A percentile compares a stretch with the other conserved stretches of the same genome.
Conservation (phyloP, 78 protist genomes). For the Planoprotostelium fungivorum region DNA sequence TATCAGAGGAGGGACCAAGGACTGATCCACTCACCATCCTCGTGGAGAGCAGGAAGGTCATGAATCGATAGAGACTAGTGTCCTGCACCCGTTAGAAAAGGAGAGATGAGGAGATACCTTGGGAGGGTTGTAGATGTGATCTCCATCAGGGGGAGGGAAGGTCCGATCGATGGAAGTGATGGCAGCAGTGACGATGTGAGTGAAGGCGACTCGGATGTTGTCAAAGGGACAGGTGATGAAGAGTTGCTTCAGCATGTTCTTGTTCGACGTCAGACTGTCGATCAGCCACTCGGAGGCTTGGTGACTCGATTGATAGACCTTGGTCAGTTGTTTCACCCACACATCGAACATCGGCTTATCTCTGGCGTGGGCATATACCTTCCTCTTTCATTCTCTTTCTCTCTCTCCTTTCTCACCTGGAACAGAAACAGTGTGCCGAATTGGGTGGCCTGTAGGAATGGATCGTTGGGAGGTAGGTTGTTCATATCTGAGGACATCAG, state of each 20-base stretch:
- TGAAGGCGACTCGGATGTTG: not conserved
- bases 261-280: not conserved
- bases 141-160: not conserved
- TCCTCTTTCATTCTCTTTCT: no score
- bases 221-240: not conserved
- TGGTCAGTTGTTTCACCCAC: not conserved
- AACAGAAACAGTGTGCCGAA: not conserved
- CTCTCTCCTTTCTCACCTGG: no score
- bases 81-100: no score
- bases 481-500: not conserved
- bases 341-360: not conserved
- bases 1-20: no score
- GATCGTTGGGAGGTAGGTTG: not conserved
- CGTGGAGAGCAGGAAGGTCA: no score
- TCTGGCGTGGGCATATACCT: not conserved
- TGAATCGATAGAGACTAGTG: no score
- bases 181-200: not conserved
- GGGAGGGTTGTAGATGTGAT: no score
- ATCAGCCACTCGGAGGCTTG: not conserved
- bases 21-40: no score
- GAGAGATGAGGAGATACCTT: no score
- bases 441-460: not conserved
- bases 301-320: not conserved
- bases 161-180: not conserved
- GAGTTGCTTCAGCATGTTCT: not conserved